A percentile compares a stretch with the other conserved stretches of the same genome.
Evolutionary conservation across 441 rosid species (phyloP).

Genomic region (Eutrema salsugineum): DNA sequence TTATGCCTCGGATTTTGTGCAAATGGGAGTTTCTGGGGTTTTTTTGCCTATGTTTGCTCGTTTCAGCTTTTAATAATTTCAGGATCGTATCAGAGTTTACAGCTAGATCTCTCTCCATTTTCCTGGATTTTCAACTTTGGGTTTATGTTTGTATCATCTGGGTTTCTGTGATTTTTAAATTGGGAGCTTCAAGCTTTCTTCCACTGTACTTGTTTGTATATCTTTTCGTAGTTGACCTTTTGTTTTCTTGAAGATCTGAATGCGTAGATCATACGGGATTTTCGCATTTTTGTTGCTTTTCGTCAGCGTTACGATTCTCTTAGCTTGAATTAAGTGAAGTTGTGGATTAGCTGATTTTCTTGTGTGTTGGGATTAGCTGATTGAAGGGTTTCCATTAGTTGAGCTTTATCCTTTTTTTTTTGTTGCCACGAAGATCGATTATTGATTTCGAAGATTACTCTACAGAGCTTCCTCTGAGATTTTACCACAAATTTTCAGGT

Average conservation of each 20-base stretch:
- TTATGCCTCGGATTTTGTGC: conserved; percentile 32
- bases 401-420: not conserved
- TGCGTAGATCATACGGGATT: conserved; percentile 34
- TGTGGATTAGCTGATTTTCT: not conserved
- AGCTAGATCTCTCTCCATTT: conserved; percentile 12
- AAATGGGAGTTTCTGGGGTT: conserved; percentile 17
- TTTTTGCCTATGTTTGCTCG: not conserved
- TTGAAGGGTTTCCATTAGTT: not conserved
- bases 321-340: conserved; percentile 4
- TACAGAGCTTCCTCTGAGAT: not conserved
- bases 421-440: not conserved
- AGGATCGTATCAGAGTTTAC: conserved; percentile 38
- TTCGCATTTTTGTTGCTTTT: conserved; percentile 19
- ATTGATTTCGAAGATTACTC: not conserved
- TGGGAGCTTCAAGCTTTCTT: conserved; percentile 4
- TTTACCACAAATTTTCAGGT: conserved; percentile 11
- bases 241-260: conserved; percentile 30
- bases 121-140: not conserved
- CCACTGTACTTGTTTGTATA: conserved; percentile 10
- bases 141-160: not conserved
- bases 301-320: conserved; percentile 29
- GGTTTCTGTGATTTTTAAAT: not conserved
- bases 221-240: conserved; percentile 21
- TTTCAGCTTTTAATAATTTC: not conserved
- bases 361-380: not conserved